Base-by-base conservation (phyloP, 2,329 filamentous ascomycete species). In the Hypoxylon sp. region DNA sequence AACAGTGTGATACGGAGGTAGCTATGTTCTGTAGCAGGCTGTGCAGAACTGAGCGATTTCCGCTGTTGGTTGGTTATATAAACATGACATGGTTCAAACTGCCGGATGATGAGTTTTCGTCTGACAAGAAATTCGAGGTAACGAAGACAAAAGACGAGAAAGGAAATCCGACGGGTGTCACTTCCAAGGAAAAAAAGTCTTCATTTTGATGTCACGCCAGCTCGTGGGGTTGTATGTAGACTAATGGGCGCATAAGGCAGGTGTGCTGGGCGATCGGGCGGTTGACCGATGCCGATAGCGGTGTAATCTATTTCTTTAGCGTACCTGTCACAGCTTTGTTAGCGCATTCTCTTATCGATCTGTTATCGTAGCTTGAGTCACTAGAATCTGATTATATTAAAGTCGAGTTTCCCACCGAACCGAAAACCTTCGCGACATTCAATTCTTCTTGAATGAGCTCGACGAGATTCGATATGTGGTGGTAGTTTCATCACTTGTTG, bases 341-440 rank as follows among this genome's bases (percentile, higher is more conserved):
- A 67, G 67, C 47, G 55, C 29, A 17, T 61, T 61, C 19, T 53
- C 67, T 70, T 67, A 67, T 67, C 67, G 35, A 24, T 19, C 26
- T 59, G 52, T 62, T 65, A 68, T 65, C 68, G 52, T 31, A 59
- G 19, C 59, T 59, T 67, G 59, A 67, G 50, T 67, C 67, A 67
- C 48, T 70, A 64, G 67, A 70, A 70, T 70, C 64, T 53, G 26
- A 42, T 60, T 66, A 64, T 62, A 62, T 54, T 63, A 42, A 50
- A 62, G 17, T 57, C 14, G 4, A 17, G 46, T 66, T 66, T 60
- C 51, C 63, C 55, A 53, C 52, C 39, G n/a, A 53, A 44, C 37
- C n/a, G 8, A 44, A 29, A 48, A 52, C 51, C n/a, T 33, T 47
- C 37, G 22, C 13, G 5, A 17, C 39, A 33, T 8, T 42, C 39